A percentile compares a stretch with the other conserved stretches of the same genome.
phyloP scores from a whole-genome alignment of 257 asterid genomes.

The Scutellaria galericulata region DNA sequence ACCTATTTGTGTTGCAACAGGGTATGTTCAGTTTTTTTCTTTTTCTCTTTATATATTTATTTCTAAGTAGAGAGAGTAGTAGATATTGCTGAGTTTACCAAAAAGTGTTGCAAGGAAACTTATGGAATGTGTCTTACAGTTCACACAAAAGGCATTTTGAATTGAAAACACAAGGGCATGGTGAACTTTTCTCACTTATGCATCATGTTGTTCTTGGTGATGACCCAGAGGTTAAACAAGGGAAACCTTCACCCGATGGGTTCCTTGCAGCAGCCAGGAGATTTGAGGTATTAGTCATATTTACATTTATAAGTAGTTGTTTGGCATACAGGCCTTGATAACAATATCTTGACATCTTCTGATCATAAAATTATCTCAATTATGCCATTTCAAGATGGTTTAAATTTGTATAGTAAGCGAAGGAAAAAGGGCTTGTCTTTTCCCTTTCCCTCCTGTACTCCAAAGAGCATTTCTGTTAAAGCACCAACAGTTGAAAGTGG shows the following conservation, averaged over 20 bases:
- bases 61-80: conserved; percentile 1
- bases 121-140: conserved; percentile 49
- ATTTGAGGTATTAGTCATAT: conserved; percentile 68
- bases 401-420: neutral
- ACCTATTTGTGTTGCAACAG: conserved; percentile 94
- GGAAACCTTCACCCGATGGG: conserved; percentile 93
- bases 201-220: conserved; percentile 92
- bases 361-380: conserved; percentile 10
- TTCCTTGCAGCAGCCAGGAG: conserved; percentile 91
- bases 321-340: neutral
- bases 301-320: conserved; percentile 16
- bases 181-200: conserved; percentile 80
- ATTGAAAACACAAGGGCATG: conserved; percentile 84
- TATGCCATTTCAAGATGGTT: neutral
- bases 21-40: conserved; percentile 50
- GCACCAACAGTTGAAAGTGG: neutral
- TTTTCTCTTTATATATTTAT: neutral
- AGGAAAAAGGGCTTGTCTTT: neutral
- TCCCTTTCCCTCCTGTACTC: neutral
- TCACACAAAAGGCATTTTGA: conserved; percentile 88
- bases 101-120: conserved; percentile 31
- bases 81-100: conserved; percentile 18
- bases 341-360: conserved; percentile 24
- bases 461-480: neutral
- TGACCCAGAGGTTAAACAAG: conserved; percentile 96